Conservation (phyloP, 2,329 filamentous ascomycete species). For the Didymella exigua region DNA sequence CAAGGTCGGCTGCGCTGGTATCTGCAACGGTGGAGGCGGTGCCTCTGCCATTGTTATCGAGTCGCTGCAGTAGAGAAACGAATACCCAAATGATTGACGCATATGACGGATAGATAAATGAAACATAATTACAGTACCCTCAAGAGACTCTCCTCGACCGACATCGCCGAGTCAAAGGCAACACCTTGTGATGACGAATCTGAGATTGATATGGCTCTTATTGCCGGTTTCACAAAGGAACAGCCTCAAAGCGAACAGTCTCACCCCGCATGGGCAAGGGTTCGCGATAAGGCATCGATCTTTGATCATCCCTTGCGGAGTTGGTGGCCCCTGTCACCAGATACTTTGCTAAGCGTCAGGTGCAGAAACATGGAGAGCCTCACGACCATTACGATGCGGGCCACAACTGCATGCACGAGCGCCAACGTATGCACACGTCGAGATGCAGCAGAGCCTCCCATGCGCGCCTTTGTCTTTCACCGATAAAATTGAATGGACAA, state of each 20-base stretch:
- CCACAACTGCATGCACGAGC: neutral
- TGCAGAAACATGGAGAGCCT: neutral
- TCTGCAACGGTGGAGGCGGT: constrained; percentile 97
- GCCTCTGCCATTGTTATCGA: constrained; percentile 94
- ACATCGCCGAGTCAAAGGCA: neutral
- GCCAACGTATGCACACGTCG: neutral
- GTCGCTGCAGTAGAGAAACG: constrained; percentile 46
- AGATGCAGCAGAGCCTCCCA: neutral
- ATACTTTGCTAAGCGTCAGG: neutral
- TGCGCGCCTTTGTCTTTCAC: neutral
- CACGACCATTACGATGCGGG: neutral
- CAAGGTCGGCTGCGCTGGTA: constrained; percentile 91
- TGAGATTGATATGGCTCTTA: neutral
- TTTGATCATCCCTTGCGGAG: neutral
- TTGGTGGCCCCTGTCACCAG: neutral
- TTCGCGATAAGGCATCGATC: neutral
- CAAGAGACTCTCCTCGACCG: neutral
- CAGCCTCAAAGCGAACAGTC: neutral
- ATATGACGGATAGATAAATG: constrained; percentile 13
- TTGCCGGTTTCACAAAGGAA: constrained; percentile 7
- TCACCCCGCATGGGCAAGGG: neutral
- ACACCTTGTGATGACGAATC: neutral
- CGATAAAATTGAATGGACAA: neutral
- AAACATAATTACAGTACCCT: constrained; percentile 11
- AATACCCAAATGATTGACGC: constrained; percentile 18